These are phyloP conservation scores for Tarenaya hassleriana DNA, from an alignment of 345 rosid species.

Conservation along the genomic window DNA sequence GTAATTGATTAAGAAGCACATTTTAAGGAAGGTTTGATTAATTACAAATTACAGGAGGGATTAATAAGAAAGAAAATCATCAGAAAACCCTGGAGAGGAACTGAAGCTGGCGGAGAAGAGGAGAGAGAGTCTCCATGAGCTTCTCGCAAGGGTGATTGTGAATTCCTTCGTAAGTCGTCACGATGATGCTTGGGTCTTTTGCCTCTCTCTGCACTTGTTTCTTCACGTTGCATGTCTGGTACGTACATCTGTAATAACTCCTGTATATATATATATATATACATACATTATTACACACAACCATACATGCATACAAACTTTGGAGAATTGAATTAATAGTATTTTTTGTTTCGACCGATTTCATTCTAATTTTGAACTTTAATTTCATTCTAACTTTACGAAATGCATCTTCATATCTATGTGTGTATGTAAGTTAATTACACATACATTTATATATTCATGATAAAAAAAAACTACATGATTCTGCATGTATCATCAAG, in stretches of 20 bases:
- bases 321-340: too few relatives aligned
- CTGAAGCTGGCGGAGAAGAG: constrained; percentile 85
- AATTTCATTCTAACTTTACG: too few relatives aligned
- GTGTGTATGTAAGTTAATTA: too few relatives aligned
- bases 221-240: constrained; percentile 93
- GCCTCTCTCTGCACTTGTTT: constrained; percentile 88
- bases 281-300: background rate
- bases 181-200: constrained; percentile 65
- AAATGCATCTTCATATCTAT: too few relatives aligned
- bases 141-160: constrained; percentile 91
- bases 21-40: background rate
- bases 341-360: too few relatives aligned
- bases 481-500: too few relatives aligned
- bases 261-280: constrained; percentile 25
- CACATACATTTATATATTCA: too few relatives aligned
- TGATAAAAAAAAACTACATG: too few relatives aligned
- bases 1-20: too few relatives aligned
- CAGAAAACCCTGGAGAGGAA: constrained; percentile 52
- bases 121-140: constrained; percentile 86
- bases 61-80: too few relatives aligned
- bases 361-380: too few relatives aligned
- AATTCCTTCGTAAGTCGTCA: constrained; percentile 76
- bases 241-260: constrained; percentile 90
- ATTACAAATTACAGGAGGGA: constrained; percentile 16
- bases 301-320: too few relatives aligned